These are phyloP conservation scores for Cladosporium sp. DNA, from an alignment of 2,329 filamentous ascomycete species.

Conservation along the genomic window DNA sequence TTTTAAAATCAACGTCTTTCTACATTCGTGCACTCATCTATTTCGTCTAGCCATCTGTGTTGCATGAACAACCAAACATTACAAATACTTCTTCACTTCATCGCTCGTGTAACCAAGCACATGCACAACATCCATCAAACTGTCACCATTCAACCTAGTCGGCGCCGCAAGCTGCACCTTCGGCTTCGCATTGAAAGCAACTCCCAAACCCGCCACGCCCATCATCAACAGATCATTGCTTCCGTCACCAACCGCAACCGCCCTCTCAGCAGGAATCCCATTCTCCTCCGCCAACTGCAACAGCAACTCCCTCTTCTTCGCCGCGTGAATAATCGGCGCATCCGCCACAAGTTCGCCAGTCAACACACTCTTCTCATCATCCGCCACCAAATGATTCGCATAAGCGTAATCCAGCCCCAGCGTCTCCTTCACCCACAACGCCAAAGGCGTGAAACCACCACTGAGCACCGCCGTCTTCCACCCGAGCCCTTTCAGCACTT, in stretches of 20 bases:
- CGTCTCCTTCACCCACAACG: slow-evolving; percentile 75
- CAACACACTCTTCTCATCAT: slow-evolving; percentile 49
- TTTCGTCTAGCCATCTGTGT: neutral
- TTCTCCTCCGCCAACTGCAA: slow-evolving; percentile 67
- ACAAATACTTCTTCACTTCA: slow-evolving; percentile 28
- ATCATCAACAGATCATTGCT: slow-evolving; percentile 83
- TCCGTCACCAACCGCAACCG: slow-evolving; percentile 74
- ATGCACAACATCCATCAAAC: slow-evolving; percentile 67
- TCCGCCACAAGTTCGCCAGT: slow-evolving; percentile 69
- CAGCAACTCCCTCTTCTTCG: slow-evolving; percentile 69
- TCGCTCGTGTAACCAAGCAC: slow-evolving; percentile 54
- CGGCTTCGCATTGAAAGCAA: slow-evolving; percentile 83
- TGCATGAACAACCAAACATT: neutral
- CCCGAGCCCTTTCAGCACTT: slow-evolving; percentile 70
- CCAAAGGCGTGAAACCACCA: slow-evolving; percentile 87
- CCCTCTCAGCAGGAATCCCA: slow-evolving; percentile 60
- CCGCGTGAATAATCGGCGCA: slow-evolving; percentile 69
- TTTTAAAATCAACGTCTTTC: neutral
- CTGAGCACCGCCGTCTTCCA: slow-evolving; percentile 87
- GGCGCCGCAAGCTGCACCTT: slow-evolving; percentile 74
- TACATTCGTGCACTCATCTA: neutral
- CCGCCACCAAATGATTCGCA: slow-evolving; percentile 77
- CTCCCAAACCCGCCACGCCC: slow-evolving; percentile 67
- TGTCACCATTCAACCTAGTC: slow-evolving; percentile 66
- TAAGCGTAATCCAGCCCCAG: slow-evolving; percentile 83